A percentile compares a stretch with the other conserved stretches of the same genome.
Evolutionary conservation across 75 land plant genomes (phyloP).

Genomic region (Isoetes taiwanensis): DNA sequence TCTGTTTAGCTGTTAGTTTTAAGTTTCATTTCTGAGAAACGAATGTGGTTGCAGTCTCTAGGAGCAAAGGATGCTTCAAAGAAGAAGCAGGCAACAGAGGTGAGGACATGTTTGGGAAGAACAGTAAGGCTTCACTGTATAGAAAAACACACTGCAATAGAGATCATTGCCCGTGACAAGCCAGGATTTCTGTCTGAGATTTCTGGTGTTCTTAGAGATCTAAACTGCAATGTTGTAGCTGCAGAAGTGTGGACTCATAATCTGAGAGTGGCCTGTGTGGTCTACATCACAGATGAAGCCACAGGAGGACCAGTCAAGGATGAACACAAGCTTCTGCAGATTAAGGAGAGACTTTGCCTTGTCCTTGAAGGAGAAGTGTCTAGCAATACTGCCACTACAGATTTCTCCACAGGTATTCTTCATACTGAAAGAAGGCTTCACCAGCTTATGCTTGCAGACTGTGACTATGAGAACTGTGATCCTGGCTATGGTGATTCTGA

Average conservation of each 20-base stretch:
- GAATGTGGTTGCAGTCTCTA: constrained; percentile 46
- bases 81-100: constrained; percentile 12
- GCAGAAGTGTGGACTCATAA: constrained; percentile 9
- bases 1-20: no score
- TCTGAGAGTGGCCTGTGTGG: background rate
- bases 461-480: constrained; percentile 9
- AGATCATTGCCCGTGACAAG: background rate
- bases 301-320: background rate
- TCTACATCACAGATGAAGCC: constrained; percentile 1
- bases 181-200: background rate
- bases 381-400: background rate
- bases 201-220: background rate
- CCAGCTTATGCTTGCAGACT: constrained; percentile 20
- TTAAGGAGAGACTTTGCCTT: background rate
- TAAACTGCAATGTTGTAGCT: constrained; percentile 3
- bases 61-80: constrained; percentile 36
- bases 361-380: background rate
- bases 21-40: no score
- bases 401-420: background rate
- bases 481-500: background rate
- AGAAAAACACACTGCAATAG: background rate
- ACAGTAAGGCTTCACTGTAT: background rate
- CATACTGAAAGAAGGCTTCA: constrained; percentile 21
- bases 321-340: background rate
- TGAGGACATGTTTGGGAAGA: constrained; percentile 15